Evolutionary conservation across 306 rosid species (phyloP).

Genomic region (Psophocarpus tetragonolobus): DNA sequence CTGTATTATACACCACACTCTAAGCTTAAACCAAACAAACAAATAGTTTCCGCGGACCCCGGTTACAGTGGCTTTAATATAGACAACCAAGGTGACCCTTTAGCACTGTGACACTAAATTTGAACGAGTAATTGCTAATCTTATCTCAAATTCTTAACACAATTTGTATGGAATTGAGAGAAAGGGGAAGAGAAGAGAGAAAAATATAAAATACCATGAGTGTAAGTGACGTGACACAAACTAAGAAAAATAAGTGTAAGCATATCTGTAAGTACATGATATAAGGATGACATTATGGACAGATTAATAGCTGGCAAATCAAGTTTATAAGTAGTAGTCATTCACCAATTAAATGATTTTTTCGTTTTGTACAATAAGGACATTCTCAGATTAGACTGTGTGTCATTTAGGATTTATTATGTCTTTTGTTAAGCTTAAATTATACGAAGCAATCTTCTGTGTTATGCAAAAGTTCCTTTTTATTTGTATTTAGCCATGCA

Average conservation of each 20-base stretch:
- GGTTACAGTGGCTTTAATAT: neutral
- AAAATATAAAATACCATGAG: neutral
- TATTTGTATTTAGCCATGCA: neutral
- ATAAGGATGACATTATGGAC: neutral
- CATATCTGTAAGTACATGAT: neutral
- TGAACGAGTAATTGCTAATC: neutral
- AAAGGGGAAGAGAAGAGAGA: neutral
- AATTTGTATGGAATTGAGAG: neutral
- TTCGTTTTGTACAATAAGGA: neutral
- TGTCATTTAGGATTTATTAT: neutral
- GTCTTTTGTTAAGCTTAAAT: neutral
- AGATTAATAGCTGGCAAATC: neutral
- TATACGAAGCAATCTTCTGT: neutral
- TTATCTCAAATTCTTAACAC: neutral
- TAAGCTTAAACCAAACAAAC: constrained; percentile 16
- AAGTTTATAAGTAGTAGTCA: neutral
- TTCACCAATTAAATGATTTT: neutral
- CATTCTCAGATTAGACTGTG: neutral
- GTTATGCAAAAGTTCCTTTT: neutral
- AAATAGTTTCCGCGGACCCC: constrained; percentile 39
- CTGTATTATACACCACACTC: constrained; percentile 28
- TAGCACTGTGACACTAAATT: neutral
- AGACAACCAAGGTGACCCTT: constrained; percentile 1
- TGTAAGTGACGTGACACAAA: neutral
- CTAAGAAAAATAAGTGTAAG: neutral